Conservation (phyloP, 805 yeast genomes). For the Cyberlindnera euphorbiiphila region DNA sequence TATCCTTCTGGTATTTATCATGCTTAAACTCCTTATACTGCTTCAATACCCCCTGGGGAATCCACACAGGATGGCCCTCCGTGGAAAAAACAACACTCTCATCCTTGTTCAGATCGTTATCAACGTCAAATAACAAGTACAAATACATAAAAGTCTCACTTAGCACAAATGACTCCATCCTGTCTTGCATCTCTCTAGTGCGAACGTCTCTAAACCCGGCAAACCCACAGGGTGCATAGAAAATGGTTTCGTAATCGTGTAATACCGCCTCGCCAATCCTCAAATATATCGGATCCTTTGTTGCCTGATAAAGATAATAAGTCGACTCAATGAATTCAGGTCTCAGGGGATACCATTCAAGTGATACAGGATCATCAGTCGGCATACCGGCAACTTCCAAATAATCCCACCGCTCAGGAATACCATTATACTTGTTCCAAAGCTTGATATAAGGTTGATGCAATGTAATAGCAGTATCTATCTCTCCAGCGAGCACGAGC, state of each 20-base stretch:
- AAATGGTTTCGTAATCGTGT: slow-evolving; percentile 47
- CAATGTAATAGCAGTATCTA: slow-evolving; percentile 56
- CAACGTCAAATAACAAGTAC: slow-evolving; percentile 71
- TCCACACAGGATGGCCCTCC: slow-evolving; percentile 91
- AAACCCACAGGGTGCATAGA: slow-evolving; percentile 71
- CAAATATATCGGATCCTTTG: slow-evolving; percentile 79
- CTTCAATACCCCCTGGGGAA: slow-evolving; percentile 34
- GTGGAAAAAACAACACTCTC: slow-evolving; percentile 56
- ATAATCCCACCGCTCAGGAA: slow-evolving; percentile 86
- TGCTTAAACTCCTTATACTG: slow-evolving; percentile 22
- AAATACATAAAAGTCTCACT: slow-evolving; percentile 86
- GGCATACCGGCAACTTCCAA: slow-evolving; percentile 6
- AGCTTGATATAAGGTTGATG: slow-evolving; percentile 66
- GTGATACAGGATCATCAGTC: slow-evolving; percentile 38
- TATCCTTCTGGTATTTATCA: neutral
- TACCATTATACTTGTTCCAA: slow-evolving; percentile 75
- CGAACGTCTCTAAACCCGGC: slow-evolving; percentile 69
- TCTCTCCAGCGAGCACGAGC: slow-evolving; percentile 72
- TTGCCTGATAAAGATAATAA: slow-evolving; percentile 76
- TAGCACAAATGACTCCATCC: slow-evolving; percentile 90
- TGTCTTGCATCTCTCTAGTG: slow-evolving; percentile 58
- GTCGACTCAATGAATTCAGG: slow-evolving; percentile 93
- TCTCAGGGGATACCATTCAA: slow-evolving; percentile 90
- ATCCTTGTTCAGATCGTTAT: slow-evolving; percentile 47
- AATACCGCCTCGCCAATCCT: slow-evolving; percentile 69